Evolutionary conservation across 345 rosid genomes (phyloP).

Genomic region (Brassica napus): Da-Ae NC_063450.1:48005501-48006000

Average conservation of each 20-base stretch:
- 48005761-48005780: background rate
- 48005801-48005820: background rate
- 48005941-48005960: constrained; percentile 96
- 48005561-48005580: constrained; percentile 70
- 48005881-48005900: constrained; percentile 99
- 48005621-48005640: background rate
- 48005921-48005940: constrained; percentile 96
- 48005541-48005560: constrained; percentile 89
- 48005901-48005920: constrained; percentile 71
- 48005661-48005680: background rate
- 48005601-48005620: background rate
- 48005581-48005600: background rate
- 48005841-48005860: background rate
- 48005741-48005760: background rate
- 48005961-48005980: constrained; percentile 99
- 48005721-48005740: background rate
- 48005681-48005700: background rate
- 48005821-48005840: background rate
- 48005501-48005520: constrained; percentile 98
- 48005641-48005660: background rate
- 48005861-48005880: constrained; percentile 74
- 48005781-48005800: constrained; percentile 3
- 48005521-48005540: constrained; percentile 99
- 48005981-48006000: constrained; percentile 94
- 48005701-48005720: background rate